Conservation (phyloP, 75 land plant genomes). For the Pinus tabuliformis region DNA sequence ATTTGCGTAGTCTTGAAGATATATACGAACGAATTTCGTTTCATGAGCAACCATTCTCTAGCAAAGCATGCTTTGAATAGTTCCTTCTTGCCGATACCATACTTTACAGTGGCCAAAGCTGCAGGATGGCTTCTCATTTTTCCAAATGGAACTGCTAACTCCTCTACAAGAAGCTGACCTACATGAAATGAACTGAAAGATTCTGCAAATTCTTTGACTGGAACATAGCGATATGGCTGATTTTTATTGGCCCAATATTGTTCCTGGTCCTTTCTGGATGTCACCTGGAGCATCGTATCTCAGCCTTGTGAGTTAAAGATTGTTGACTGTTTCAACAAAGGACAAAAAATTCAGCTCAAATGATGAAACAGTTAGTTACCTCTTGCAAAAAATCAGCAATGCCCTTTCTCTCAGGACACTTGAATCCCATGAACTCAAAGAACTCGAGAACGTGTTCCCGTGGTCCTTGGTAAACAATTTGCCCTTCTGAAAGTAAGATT, state of each 20-base stretch:
- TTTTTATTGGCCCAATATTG: slow-evolving; percentile 73
- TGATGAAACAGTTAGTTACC: background rate
- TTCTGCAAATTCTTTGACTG: slow-evolving; percentile 67
- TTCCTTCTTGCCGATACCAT: slow-evolving; percentile 53
- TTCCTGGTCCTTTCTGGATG: slow-evolving; percentile 85
- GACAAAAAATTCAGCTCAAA: slow-evolving; percentile 34
- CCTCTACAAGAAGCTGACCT: slow-evolving; percentile 41
- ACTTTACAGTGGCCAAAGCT: slow-evolving; percentile 45
- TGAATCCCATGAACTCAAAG: slow-evolving; percentile 81
- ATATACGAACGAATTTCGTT: slow-evolving; percentile 62
- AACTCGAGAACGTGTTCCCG: slow-evolving; percentile 68
- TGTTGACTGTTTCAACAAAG: background rate
- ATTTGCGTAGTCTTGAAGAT: slow-evolving; percentile 63
- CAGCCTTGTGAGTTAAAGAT: no score
- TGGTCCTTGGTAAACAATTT: slow-evolving; percentile 84
- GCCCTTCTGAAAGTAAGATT: slow-evolving; percentile 80
- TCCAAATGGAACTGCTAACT: slow-evolving; percentile 58
- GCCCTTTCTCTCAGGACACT: slow-evolving; percentile 67
- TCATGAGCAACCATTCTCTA: slow-evolving; percentile 59
- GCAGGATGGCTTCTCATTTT: slow-evolving; percentile 73
- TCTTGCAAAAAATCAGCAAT: slow-evolving; percentile 23
- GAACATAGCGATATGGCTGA: slow-evolving; percentile 52
- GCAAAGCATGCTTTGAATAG: slow-evolving; percentile 57
- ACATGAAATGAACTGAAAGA: slow-evolving; percentile 69
- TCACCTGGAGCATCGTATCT: slow-evolving; percentile 51